Conservation (phyloP, 2,329 filamentous ascomycete genomes). For the Ilyonectria sp. region DNA sequence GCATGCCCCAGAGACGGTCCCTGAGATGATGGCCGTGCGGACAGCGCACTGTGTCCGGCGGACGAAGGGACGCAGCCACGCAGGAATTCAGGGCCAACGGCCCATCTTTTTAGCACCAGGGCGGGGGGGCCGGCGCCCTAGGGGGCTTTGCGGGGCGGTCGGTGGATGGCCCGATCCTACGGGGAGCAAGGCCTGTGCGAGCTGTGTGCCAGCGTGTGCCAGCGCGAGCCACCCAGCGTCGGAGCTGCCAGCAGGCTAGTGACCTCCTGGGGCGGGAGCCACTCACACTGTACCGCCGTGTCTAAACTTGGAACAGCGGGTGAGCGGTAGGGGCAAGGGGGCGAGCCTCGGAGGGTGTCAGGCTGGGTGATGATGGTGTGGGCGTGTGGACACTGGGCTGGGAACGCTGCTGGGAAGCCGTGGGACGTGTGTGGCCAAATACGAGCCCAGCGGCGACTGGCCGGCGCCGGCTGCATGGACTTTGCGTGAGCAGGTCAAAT, state of each 20-base stretch:
- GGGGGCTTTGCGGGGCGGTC: constrained; percentile 32
- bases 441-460: constrained; percentile 30
- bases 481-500: constrained; percentile 14
- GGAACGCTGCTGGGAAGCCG: constrained; percentile 16
- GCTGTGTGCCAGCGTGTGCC: constrained; percentile 20
- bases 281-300: constrained; percentile 32
- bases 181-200: constrained; percentile 11
- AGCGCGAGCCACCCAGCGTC: constrained; percentile 24
- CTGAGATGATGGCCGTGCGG: constrained; percentile 26
- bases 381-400: constrained; percentile 4
- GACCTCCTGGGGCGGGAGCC: constrained; percentile 16
- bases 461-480: constrained; percentile 14
- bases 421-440: constrained; percentile 27
- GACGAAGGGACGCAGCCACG: background rate
- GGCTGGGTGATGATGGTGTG: constrained; percentile 10
- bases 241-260: constrained; percentile 12
- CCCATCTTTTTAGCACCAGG: constrained; percentile 44
- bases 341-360: constrained; percentile 11
- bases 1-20: constrained; percentile 32
- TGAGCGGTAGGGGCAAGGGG: constrained; percentile 27
- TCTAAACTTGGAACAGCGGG: constrained; percentile 40
- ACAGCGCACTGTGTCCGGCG: constrained; percentile 42
- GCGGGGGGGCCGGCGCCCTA: constrained; percentile 35
- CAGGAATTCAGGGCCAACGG: constrained; percentile 44
- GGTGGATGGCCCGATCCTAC: constrained; percentile 33